Percentiles rank a stretch among this genome's conserved stretches.
Conservation (phyloP, 179 eudicot genomes). For the Beta corolliflora region DNA sequence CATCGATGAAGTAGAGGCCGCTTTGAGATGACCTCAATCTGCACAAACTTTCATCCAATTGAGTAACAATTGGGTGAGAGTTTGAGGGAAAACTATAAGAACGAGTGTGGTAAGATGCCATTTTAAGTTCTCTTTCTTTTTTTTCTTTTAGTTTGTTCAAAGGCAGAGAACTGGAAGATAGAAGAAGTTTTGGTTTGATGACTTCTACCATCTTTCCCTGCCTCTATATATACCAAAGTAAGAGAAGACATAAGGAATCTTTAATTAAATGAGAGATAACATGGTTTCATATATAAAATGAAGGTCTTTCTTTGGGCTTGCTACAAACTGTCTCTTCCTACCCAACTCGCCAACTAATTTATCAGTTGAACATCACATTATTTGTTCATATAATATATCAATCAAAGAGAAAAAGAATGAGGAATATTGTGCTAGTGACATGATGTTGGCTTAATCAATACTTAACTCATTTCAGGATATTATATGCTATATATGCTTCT, state of each 20-base stretch:
- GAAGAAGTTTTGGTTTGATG: neutral
- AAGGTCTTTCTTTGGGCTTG: neutral
- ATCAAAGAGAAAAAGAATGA: no score
- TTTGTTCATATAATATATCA: neutral
- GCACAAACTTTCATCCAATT: slow-evolving; percentile 31
- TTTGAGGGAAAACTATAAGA: slow-evolving; percentile 35
- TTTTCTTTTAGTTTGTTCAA: neutral
- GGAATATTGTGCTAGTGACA: no score
- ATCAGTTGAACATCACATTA: neutral
- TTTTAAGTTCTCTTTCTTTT: neutral
- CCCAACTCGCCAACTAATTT: neutral
- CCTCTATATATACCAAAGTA: neutral
- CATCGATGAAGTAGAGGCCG: slow-evolving; percentile 27
- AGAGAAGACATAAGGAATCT: slow-evolving; percentile 20
- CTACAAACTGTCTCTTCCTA: neutral
- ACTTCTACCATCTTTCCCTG: neutral
- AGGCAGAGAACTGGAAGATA: neutral
- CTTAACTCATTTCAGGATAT: neutral
- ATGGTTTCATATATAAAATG: neutral
- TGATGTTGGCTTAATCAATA: neutral
- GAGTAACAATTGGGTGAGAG: slow-evolving; percentile 32
- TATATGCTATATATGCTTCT: neutral
- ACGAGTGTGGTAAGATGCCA: slow-evolving; percentile 8
- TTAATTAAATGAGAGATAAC: neutral
- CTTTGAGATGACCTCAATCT: slow-evolving; percentile 35